phyloP scores from a whole-genome alignment of 352 stramenopile species.

The Elongisporangium prolatum region DNA sequence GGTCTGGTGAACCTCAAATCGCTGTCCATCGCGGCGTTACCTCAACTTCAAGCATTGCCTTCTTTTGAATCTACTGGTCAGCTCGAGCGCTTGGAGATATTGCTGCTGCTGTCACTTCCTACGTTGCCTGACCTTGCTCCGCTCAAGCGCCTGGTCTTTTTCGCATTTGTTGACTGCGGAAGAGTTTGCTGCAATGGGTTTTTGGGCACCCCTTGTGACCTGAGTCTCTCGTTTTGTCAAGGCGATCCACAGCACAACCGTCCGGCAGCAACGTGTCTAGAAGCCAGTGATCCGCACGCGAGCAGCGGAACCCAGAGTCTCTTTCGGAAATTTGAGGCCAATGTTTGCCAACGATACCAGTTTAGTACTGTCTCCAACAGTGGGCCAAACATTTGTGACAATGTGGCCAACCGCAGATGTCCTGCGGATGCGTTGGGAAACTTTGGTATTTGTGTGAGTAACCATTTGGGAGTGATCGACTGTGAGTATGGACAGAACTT shows the following conservation, averaged over 20 bases:
- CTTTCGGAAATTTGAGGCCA: background rate
- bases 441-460: too few species aligned
- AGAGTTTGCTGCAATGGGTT: conserved; percentile 33
- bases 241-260: background rate
- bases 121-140: conserved; percentile 19
- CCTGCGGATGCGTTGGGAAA: too few species aligned
- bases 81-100: conserved; percentile 20
- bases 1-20: conserved; percentile 29
- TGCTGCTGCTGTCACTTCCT: conserved; percentile 6
- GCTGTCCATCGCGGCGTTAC: conserved; percentile 16
- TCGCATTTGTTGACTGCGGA: conserved; percentile 12
- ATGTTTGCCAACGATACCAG: too few species aligned
- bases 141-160: conserved; percentile 13
- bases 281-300: background rate
- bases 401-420: conserved; percentile 1
- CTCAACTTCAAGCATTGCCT: conserved; percentile 11
- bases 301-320: background rate
- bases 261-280: background rate
- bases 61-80: conserved; percentile 3
- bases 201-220: background rate
- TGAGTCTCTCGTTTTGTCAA: background rate
- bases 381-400: background rate
- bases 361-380: too few species aligned
- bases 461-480: too few species aligned
- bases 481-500: too few species aligned